Conservation (phyloP, 768 basidiomycete species). For the Amanita thiersii region DNA sequence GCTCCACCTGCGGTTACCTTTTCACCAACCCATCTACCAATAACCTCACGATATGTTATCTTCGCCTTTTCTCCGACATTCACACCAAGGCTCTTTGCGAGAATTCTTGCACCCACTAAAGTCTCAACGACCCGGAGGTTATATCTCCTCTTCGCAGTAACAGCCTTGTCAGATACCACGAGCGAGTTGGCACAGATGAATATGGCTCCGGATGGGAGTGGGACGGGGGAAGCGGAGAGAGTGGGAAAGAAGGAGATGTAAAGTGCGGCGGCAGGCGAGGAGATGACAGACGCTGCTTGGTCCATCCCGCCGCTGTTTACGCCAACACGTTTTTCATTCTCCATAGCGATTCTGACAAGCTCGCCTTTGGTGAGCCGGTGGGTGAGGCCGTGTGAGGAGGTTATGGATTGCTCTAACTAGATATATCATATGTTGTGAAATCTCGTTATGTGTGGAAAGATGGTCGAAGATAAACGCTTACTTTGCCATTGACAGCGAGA, state of each 20-base stretch:
- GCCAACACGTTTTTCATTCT: constrained; percentile 78
- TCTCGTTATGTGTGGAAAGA: background rate
- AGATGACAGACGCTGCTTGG: constrained; percentile 84
- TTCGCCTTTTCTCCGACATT: constrained; percentile 34
- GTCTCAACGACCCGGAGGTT: constrained; percentile 93
- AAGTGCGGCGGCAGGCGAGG: constrained; percentile 58
- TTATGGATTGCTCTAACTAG: too few relatives aligned
- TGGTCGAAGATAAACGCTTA: constrained; percentile 11
- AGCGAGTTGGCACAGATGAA: constrained; percentile 83
- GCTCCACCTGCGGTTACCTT: constrained; percentile 10
- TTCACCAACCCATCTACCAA: constrained; percentile 48
- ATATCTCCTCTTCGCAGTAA: constrained; percentile 70
- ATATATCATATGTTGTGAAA: too few relatives aligned
- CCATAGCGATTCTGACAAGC: constrained; percentile 73
- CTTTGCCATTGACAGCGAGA: constrained; percentile 68
- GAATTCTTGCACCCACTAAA: constrained; percentile 67
- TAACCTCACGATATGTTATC: constrained; percentile 60
- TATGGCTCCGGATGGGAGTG: constrained; percentile 46
- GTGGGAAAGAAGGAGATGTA: constrained; percentile 79
- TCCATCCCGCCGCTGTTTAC: constrained; percentile 87
- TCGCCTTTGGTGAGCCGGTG: constrained; percentile 49
- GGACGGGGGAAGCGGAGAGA: constrained; percentile 58
- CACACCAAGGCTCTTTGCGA: constrained; percentile 53
- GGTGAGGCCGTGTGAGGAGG: constrained; percentile 1
- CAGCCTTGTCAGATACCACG: constrained; percentile 72